Base-by-base conservation (phyloP, 192 early-diverging fungal species). In the Coemansia sp. region DNA sequence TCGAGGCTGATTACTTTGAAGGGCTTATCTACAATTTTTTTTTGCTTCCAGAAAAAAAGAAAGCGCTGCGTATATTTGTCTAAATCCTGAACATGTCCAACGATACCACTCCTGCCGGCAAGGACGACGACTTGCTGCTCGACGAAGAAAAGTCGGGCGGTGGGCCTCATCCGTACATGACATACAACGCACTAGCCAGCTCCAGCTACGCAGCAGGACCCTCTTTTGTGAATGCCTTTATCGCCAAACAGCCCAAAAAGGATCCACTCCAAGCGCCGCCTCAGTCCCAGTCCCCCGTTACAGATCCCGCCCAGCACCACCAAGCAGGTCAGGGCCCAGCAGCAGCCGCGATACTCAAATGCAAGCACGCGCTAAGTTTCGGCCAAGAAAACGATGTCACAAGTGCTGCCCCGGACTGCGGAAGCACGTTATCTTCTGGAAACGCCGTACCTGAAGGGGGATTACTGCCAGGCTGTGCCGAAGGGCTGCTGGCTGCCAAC, bases 311-410 rank as follows among this genome's bases (percentile, higher is more conserved):
- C 1, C 16, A 7, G 24, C 33, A 9, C 12, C 15, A 15, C 46
- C 15, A 34, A 62, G 29, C 60, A 49, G 50, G 57, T 33, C 64
- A 65, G 64, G 71, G 71, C 1, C 71, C 71, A 44, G 71, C 71
- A 15, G 71, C 71, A 18, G 71, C 71, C 20, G 71, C 71, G 33
- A 66, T 72, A 24, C 18, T 72, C 40, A 66, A 66, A 20, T 66
- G 71, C 71, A 57, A 39, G 15, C 71, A 46, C 11, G 58, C 57
- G 13, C 70, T 65, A 9, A 41, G 33, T 0, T 20, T 49, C 15
- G 20, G 39, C 53, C 44, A 46, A 46, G 65, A 57, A 9, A 36
- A 39, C 34, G 34, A 34, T 18, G 15, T 16, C 33, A 5, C 5
- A 2, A 34, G 29, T 15, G 22, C 62, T 31, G 49, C 18, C 50